A percentile compares a stretch with the other conserved stretches of the same genome.
phyloP scores from a whole-genome alignment of 2,329 filamentous ascomycete species.

The Chaetomiaceae sp. region DNA sequence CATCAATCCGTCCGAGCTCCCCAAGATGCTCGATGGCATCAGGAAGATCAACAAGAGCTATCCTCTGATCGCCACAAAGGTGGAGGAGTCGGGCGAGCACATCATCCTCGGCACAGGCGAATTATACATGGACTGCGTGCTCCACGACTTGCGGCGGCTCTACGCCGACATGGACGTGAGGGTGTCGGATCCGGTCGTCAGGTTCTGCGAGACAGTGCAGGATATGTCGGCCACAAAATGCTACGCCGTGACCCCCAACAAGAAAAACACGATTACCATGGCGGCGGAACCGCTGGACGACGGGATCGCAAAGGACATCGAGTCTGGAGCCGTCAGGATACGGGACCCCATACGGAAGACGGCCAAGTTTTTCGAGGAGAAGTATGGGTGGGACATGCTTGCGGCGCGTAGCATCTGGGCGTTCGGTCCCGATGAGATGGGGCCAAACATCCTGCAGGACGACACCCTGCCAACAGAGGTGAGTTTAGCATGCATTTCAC shows the following conservation, averaged over 20 bases:
- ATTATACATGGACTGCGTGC: constrained; percentile 98
- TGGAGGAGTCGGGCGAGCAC: constrained; percentile 96
- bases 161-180: constrained; percentile 99
- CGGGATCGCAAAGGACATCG: constrained; percentile 92
- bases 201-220: constrained; percentile 96
- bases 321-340: constrained; percentile 84
- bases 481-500: constrained; percentile 32
- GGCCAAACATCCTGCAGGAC: constrained; percentile 93
- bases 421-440: constrained; percentile 91
- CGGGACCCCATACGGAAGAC: constrained; percentile 89
- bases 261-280: constrained; percentile 99
- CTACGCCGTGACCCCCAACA: constrained; percentile 96
- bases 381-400: constrained; percentile 93
- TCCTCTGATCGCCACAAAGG: constrained; percentile 90
- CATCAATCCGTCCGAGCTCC: constrained; percentile 94
- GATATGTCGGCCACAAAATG: constrained; percentile 97
- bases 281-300: constrained; percentile 93
- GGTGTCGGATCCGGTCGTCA: constrained; percentile 93
- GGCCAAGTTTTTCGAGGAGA: constrained; percentile 94
- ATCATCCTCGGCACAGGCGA: constrained; percentile 93
- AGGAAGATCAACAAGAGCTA: constrained; percentile 98
- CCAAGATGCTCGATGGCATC: constrained; percentile 96
- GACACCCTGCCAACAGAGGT: constrained; percentile 89
- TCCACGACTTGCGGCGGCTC: constrained; percentile 87
- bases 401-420: constrained; percentile 96